Evolutionary conservation across 2,329 filamentous ascomycete species (phyloP), one percentile per base, ranked within the genome.

Genomic region (Arthrobotrys musiformis): DNA sequence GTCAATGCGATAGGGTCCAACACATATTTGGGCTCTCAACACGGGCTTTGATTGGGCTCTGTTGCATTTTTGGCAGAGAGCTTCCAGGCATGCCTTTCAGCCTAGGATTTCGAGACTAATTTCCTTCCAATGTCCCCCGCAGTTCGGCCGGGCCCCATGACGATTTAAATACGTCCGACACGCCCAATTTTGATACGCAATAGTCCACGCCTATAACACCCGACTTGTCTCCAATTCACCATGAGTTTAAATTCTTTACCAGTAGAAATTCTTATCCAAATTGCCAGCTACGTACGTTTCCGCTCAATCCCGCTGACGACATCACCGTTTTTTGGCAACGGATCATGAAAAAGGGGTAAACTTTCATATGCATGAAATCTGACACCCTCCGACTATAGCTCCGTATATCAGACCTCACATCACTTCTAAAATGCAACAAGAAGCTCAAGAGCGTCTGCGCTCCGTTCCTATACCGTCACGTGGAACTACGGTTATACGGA

Each of bases 401-500:
- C 17, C 40, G 44, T n/a, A 19, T 44, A 28, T 17, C 60, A 5
- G 69, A 73, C 11, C 37, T 64, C 7, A 28, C 60, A 7, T 44
- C 30, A 4, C 40, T 73, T 2, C 2, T 46, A 1, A 33, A 40
- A 50, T 73, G 69, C 17, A 60, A 26, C 24, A 17, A 15, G 1
- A 58, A 48, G 30, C 19, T 73, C 13, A 64, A 46, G 11, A 33
- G 33, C 5, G 19, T 60, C 3, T 72, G 63, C 26, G 42, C 11
- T 2, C 60, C 69, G 15, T 11, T 73, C 22, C 52, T 73, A 58
- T 73, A 73, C 56, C 24, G 69, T 9, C 24, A 66, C 33, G 17
- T 73, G n/a, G 48, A 73, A 19, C 17, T 73, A 13, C 60, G 69
- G n/a, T 6, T 66, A 1, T 58, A 66, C 26, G 46, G 56, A 33